These are phyloP conservation scores for Letharia lupina DNA, from an alignment of 495 filamentous ascomycete species.

Conservation along the genomic window DNA sequence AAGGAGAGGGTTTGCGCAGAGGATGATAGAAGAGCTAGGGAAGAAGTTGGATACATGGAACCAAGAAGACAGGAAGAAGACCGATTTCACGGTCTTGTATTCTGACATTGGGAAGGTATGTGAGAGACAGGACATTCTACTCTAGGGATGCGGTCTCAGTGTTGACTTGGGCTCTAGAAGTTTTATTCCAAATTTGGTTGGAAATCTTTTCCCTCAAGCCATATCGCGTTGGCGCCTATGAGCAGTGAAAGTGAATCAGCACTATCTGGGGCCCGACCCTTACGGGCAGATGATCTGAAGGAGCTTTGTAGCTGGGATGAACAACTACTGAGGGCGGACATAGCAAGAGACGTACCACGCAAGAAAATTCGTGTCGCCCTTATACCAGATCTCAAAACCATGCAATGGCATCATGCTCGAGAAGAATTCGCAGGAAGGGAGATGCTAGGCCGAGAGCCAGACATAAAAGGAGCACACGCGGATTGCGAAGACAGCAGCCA, in stretches of 20 bases:
- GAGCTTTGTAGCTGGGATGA: constrained; percentile 53
- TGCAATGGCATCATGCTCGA: constrained; percentile 78
- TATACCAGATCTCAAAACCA: constrained; percentile 60
- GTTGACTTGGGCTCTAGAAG: constrained; percentile 26
- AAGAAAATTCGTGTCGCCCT: constrained; percentile 53
- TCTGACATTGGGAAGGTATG: constrained; percentile 85
- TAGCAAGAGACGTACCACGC: constrained; percentile 26
- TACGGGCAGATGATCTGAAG: constrained; percentile 46
- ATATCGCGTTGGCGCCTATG: constrained; percentile 53
- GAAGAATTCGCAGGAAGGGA: constrained; percentile 71
- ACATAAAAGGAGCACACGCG: constrained; percentile 61
- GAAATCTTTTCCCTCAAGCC: constrained; percentile 61
- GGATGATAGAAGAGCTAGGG: constrained; percentile 55
- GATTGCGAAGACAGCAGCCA: constrained; percentile 41
- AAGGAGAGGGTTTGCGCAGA: constrained; percentile 67
- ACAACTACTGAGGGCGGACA: constrained; percentile 32
- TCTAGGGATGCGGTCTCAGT: background rate
- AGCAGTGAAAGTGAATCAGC: constrained; percentile 22
- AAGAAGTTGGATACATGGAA: constrained; percentile 46
- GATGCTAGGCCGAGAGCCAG: constrained; percentile 44
- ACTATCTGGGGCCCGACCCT: constrained; percentile 19
- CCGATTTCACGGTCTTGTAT: constrained; percentile 66
- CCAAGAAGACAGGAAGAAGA: constrained; percentile 34
- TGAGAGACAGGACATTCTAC: background rate
- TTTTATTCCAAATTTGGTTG: constrained; percentile 83